Conservation (phyloP, 2,329 filamentous ascomycete species). For the Botrytis galanthina region DNA sequence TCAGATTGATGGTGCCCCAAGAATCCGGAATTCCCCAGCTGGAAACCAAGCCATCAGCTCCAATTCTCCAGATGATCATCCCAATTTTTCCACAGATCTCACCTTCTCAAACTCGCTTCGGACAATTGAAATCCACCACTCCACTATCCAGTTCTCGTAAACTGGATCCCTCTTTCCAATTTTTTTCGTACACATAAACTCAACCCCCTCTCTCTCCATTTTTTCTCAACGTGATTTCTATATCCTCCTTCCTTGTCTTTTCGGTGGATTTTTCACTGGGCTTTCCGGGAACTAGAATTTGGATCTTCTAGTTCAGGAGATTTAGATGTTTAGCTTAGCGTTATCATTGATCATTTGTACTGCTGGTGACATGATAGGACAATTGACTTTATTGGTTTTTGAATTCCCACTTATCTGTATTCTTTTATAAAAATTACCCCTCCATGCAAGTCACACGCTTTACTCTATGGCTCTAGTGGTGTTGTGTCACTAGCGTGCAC, state of each 20-base stretch:
- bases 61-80: constrained; percentile 19
- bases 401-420: background rate
- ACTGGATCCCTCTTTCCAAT: background rate
- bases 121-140: background rate
- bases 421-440: constrained; percentile 11
- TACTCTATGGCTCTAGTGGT: background rate
- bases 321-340: constrained; percentile 4
- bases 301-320: background rate
- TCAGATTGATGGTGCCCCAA: constrained; percentile 3
- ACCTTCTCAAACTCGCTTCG: background rate
- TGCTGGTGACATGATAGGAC: constrained; percentile 7
- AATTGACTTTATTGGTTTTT: background rate
- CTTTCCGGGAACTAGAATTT: background rate
- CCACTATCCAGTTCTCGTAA: constrained; percentile 3
- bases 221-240: constrained; percentile 7
- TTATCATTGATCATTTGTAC: background rate
- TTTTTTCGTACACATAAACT: background rate
- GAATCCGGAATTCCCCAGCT: constrained; percentile 8
- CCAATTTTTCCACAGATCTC: constrained; percentile 10
- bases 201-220: constrained; percentile 8
- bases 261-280: background rate
- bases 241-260: background rate
- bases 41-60: constrained; percentile 7
- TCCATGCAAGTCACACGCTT: constrained; percentile 19
- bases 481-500: background rate